Percentiles rank a stretch among this genome's conserved stretches.
Evolutionary conservation across 2,329 filamentous ascomycete species (phyloP).

Genomic region (Venturia carpophila): DNA sequence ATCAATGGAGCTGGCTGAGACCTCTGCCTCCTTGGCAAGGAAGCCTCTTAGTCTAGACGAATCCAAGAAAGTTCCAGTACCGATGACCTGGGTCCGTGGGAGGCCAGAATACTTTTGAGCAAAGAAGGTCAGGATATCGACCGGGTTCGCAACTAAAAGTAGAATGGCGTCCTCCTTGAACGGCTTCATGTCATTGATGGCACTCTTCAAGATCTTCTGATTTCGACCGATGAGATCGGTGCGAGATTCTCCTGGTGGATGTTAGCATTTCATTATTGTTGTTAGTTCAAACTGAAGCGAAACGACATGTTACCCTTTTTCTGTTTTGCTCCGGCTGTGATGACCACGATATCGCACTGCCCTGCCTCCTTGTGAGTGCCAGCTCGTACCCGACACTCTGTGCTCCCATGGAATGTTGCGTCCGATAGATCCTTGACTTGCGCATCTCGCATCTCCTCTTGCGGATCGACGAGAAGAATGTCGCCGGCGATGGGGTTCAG

Average conservation of each 20-base stretch:
- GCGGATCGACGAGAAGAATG: conserved; percentile 47
- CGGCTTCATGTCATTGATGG: conserved; percentile 42
- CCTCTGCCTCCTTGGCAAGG: conserved; percentile 33
- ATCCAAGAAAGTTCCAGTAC: conserved; percentile 48
- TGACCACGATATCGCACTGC: conserved; percentile 48
- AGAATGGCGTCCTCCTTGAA: conserved; percentile 43
- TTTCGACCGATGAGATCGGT: conserved; percentile 43
- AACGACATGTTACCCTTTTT: conserved; percentile 28
- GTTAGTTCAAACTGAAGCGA: background rate
- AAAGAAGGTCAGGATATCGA: conserved; percentile 47
- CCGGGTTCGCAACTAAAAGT: conserved; percentile 47
- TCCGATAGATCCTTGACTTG: conserved; percentile 48
- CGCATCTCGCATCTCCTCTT: conserved; percentile 39
- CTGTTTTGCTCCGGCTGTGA: conserved; percentile 49
- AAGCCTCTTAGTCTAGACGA: conserved; percentile 43
- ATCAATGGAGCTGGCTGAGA: conserved; percentile 34
- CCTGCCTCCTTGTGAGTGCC: conserved; percentile 42
- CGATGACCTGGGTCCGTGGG: conserved; percentile 43
- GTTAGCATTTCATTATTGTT: conserved; percentile 8
- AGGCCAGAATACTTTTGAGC: conserved; percentile 42
- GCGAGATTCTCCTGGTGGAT: conserved; percentile 35
- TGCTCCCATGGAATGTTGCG: conserved; percentile 40
- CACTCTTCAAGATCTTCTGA: conserved; percentile 40
- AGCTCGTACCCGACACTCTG: conserved; percentile 37
- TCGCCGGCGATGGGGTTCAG: conserved; percentile 44